A percentile compares a stretch with the other conserved stretches of the same genome.
phyloP scores from a whole-genome alignment of 1,284 basidiomycete genomes.

The Mycosarcoma maydis region DNA sequence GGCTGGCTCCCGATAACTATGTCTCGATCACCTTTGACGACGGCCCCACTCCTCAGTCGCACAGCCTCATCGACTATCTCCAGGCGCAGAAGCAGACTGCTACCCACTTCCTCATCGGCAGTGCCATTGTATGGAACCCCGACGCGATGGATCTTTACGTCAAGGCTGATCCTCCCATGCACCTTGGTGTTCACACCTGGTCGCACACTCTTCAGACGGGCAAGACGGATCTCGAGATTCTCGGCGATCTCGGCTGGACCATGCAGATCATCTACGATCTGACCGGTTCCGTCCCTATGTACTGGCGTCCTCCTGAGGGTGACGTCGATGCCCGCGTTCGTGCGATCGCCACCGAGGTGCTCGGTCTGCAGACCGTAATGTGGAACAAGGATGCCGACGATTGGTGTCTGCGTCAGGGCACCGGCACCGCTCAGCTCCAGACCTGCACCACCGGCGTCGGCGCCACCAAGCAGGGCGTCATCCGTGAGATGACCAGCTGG shows the following conservation, averaged over 20 bases:
- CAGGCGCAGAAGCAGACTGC: slow-evolving; percentile 71
- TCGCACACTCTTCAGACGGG: slow-evolving; percentile 75
- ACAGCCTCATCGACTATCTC: slow-evolving; percentile 73
- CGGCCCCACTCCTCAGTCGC: slow-evolving; percentile 73
- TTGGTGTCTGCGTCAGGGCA: slow-evolving; percentile 59
- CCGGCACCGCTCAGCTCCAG: slow-evolving; percentile 50
- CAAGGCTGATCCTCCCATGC: slow-evolving; percentile 70
- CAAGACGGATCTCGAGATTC: slow-evolving; percentile 75
- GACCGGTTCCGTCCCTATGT: slow-evolving; percentile 70
- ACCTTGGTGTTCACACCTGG: slow-evolving; percentile 73
- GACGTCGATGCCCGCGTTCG: slow-evolving; percentile 62
- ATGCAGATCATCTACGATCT: slow-evolving; percentile 83
- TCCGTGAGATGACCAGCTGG: slow-evolving; percentile 43
- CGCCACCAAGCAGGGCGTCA: slow-evolving; percentile 35
- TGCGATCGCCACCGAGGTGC: slow-evolving; percentile 58
- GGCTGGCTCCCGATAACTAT: slow-evolving; percentile 51
- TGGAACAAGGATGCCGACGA: slow-evolving; percentile 62
- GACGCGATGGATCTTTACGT: slow-evolving; percentile 71
- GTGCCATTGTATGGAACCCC: slow-evolving; percentile 74
- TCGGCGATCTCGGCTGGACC: slow-evolving; percentile 84
- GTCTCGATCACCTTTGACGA: slow-evolving; percentile 72
- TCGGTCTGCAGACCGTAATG: slow-evolving; percentile 60
- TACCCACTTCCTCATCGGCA: slow-evolving; percentile 85
- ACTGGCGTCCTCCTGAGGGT: slow-evolving; percentile 61
- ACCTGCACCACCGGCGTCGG: slow-evolving; percentile 46